Percentiles rank a stretch among this genome's conserved stretches.
These are phyloP conservation scores for Elsinoe arachidis DNA, from an alignment of 2,329 filamentous ascomycete genomes.

Conservation along the genomic window DNA sequence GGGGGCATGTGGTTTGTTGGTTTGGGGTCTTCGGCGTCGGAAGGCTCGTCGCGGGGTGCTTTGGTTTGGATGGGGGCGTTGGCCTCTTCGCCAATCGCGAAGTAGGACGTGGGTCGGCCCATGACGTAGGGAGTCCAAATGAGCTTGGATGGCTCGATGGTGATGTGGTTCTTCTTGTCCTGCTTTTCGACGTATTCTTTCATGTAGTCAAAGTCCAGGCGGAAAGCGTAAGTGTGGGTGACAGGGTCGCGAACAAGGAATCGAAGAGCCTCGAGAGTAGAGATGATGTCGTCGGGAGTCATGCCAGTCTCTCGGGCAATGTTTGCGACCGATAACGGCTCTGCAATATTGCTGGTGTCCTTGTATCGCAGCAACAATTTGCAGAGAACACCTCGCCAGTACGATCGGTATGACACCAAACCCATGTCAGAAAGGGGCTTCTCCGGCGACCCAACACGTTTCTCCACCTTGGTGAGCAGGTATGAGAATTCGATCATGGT, in stretches of 20 bases:
- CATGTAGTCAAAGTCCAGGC: conserved; percentile 79
- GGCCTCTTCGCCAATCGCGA: conserved; percentile 30
- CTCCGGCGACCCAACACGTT: conserved; percentile 90
- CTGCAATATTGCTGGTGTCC: conserved; percentile 18
- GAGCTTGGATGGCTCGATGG: conserved; percentile 68
- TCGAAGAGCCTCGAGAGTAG: conserved; percentile 79
- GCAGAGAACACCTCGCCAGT: conserved; percentile 87
- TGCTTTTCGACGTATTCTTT: conserved; percentile 80
- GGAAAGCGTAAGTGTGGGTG: conserved; percentile 80
- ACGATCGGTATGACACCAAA: conserved; percentile 91
- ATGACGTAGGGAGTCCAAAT: conserved; percentile 97
- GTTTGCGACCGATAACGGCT: conserved; percentile 46
- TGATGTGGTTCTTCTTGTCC: conserved; percentile 80
- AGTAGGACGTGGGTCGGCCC: conserved; percentile 51
- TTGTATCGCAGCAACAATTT: conserved; percentile 65
- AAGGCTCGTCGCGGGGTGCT: conserved; percentile 71
- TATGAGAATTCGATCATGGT: conserved; percentile 98
- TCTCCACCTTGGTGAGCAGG: conserved; percentile 82
- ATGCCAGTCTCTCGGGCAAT: conserved; percentile 88
- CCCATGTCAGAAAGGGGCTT: conserved; percentile 98
- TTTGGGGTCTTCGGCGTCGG: conserved; percentile 32
- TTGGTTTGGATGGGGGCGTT: conserved; percentile 60
- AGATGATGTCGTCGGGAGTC: conserved; percentile 93
- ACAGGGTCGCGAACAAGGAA: conserved; percentile 83
- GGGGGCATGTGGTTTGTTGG: conserved; percentile 39